Percentiles rank a stretch among this genome's conserved stretches.
These are phyloP conservation scores for Thraustochytrium sp. DNA, from an alignment of 352 stramenopile species.

Conservation along the genomic window DNA sequence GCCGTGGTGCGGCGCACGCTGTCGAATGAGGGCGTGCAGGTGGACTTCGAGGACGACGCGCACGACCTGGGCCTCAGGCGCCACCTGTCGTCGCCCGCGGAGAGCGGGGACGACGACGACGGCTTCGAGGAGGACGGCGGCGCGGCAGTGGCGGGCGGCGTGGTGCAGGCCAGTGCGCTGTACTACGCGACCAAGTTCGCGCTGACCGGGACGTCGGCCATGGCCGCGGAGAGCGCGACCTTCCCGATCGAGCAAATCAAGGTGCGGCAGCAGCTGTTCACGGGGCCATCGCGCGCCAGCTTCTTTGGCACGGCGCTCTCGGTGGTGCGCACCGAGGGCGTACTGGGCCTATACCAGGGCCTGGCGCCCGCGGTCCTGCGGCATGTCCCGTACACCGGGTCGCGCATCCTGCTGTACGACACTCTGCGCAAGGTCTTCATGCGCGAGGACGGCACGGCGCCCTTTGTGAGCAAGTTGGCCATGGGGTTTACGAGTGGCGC, in stretches of 20 bases:
- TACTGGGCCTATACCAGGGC: constrained; percentile 81
- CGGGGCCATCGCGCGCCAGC: not conserved
- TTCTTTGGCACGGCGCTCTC: constrained; percentile 37
- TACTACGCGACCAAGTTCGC: constrained; percentile 15
- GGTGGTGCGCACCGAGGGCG: constrained; percentile 58
- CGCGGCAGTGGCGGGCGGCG: not conserved
- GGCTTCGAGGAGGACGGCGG: not conserved
- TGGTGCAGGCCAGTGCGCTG: not conserved
- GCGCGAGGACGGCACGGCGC: not conserved
- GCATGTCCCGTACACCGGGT: constrained; percentile 90
- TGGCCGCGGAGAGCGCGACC: not conserved
- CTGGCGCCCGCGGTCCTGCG: constrained; percentile 85
- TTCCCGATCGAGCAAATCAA: constrained; percentile 12
- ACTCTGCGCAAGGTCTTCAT: constrained; percentile 41
- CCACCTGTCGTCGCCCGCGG: not conserved
- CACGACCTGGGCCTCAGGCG: not conserved
- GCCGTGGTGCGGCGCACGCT: constrained; percentile 5
- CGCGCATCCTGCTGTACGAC: constrained; percentile 89
- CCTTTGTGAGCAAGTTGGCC: not conserved
- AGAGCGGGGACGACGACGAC: not conserved
- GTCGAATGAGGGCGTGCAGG: constrained; percentile 3
- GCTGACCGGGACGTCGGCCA: not conserved
- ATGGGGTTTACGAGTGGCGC: not conserved
- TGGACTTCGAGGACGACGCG: not conserved
- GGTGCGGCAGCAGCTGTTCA: constrained; percentile 18